A percentile compares a stretch with the other conserved stretches of the same genome.
Conservation (phyloP, 176 grass and related monocot species). For the Ensete ventricosum region DNA sequence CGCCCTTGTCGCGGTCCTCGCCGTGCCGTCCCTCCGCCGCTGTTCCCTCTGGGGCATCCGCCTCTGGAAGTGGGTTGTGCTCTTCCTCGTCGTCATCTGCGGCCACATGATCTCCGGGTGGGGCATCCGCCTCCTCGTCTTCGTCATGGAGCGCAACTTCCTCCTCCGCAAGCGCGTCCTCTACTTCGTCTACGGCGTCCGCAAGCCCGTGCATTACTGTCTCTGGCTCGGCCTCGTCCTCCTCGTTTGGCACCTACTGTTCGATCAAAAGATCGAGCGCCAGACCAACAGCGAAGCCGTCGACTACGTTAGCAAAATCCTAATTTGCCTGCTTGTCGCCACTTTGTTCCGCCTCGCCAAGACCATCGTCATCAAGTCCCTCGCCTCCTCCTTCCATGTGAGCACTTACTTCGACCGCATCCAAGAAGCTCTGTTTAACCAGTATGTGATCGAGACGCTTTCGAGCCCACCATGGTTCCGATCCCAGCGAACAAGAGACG, state of each 20-base stretch:
- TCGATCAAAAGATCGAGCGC: constrained; percentile 38
- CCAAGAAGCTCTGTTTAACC: constrained; percentile 90
- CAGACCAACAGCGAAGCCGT: constrained; percentile 39
- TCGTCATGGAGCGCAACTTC: constrained; percentile 86
- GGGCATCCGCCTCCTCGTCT: constrained; percentile 64
- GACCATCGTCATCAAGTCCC: constrained; percentile 83
- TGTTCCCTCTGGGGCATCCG: constrained; percentile 56
- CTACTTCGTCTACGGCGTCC: constrained; percentile 97
- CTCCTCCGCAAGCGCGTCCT: constrained; percentile 71
- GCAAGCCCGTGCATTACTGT: constrained; percentile 62
- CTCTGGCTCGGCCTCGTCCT: constrained; percentile 90
- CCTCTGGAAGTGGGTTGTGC: constrained; percentile 81
- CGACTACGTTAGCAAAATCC: constrained; percentile 75
- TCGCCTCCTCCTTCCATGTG: constrained; percentile 90
- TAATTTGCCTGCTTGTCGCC: constrained; percentile 77
- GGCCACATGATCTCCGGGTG: constrained; percentile 82
- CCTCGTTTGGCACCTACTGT: constrained; percentile 57
- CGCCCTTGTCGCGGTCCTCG: constrained; percentile 42
- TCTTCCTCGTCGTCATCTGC: constrained; percentile 77
- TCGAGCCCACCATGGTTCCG: constrained; percentile 60
- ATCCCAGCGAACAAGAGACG: constrained; percentile 25
- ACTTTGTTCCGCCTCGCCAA: constrained; percentile 61
- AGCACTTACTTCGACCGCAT: constrained; percentile 97
- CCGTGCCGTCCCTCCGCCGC: constrained; percentile 23
- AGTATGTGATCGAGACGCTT: constrained; percentile 91